These are phyloP conservation scores for Straminergon stramineum DNA, from an alignment of 225 moss, liverwort and hornwort genomes.

Conservation along the genomic window DNA sequence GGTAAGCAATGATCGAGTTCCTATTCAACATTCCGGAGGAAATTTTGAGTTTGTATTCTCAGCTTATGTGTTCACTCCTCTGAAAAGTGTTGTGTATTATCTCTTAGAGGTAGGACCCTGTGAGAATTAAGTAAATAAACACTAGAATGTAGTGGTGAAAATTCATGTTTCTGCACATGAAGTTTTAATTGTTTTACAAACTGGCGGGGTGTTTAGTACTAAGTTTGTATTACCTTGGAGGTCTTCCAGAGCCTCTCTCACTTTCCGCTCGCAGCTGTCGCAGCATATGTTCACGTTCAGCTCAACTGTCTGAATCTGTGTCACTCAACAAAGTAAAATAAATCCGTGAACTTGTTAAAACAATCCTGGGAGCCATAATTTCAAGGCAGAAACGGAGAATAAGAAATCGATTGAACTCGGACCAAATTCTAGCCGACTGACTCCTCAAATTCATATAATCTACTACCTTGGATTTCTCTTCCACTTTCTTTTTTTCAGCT, in stretches of 20 bases:
- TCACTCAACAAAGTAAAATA: not conserved
- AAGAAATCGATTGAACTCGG: not conserved
- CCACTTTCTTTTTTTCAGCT: not conserved
- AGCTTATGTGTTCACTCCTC: not conserved
- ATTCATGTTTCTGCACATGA: not conserved
- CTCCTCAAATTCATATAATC: not conserved
- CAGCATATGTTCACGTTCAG: conserved; percentile 14
- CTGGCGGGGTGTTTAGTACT: not conserved
- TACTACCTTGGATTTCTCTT: conserved; percentile 9
- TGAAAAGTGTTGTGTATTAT: not conserved
- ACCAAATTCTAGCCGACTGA: not conserved
- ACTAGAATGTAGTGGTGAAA: not conserved
- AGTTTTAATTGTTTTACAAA: not conserved
- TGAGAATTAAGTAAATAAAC: not conserved
- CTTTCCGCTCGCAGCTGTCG: conserved; percentile 1
- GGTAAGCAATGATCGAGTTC: not conserved
- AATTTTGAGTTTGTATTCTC: not conserved
- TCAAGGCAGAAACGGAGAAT: not conserved
- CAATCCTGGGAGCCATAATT: not conserved
- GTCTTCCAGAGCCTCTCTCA: not conserved
- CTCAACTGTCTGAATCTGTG: conserved; percentile 12
- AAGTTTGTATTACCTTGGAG: not conserved
- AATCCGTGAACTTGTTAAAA: not conserved
- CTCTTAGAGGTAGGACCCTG: too few species aligned
- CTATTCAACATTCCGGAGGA: not conserved